phyloP scores from a whole-genome alignment of 2,329 filamentous ascomycete genomes.

The Didymellaceae sp. region DNA sequence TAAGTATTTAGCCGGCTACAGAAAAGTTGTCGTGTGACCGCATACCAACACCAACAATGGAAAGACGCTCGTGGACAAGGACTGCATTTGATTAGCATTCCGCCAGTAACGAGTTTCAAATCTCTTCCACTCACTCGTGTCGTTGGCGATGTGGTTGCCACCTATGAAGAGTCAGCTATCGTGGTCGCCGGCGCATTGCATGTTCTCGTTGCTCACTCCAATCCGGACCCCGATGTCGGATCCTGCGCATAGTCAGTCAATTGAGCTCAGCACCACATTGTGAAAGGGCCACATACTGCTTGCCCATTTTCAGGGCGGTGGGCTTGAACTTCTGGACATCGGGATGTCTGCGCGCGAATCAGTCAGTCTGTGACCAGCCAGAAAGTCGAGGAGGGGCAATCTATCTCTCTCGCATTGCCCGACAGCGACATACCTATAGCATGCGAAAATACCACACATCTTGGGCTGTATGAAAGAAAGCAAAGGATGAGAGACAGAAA shows the following conservation, averaged over 20 bases:
- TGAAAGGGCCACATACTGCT: conserved; percentile 72
- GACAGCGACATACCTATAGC: conserved; percentile 70
- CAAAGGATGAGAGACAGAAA: conserved; percentile 12
- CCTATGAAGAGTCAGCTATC: conserved; percentile 60
- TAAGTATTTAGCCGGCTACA: conserved; percentile 25
- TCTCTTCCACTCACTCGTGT: conserved; percentile 72
- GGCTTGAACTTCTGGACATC: conserved; percentile 97
- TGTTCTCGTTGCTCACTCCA: conserved; percentile 76
- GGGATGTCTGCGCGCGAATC: conserved; percentile 67
- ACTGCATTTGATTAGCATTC: conserved; percentile 53
- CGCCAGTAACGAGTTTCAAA: neutral
- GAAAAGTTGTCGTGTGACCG: conserved; percentile 36
- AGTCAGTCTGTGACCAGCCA: conserved; percentile 32
- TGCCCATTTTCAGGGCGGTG: conserved; percentile 88
- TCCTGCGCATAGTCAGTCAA: conserved; percentile 61
- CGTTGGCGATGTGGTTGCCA: conserved; percentile 86
- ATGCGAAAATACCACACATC: conserved; percentile 98
- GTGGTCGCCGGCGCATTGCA: conserved; percentile 38
- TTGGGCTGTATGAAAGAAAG: conserved; percentile 49
- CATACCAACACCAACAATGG: conserved; percentile 94
- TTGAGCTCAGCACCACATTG: conserved; percentile 15
- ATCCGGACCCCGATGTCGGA: conserved; percentile 96
- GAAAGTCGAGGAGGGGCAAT: conserved; percentile 31
- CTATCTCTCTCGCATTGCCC: conserved; percentile 23
- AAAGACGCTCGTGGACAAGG: conserved; percentile 95